phyloP scores from a whole-genome alignment of 352 stramenopile genomes.

The Lagenidium sp. region DNA sequence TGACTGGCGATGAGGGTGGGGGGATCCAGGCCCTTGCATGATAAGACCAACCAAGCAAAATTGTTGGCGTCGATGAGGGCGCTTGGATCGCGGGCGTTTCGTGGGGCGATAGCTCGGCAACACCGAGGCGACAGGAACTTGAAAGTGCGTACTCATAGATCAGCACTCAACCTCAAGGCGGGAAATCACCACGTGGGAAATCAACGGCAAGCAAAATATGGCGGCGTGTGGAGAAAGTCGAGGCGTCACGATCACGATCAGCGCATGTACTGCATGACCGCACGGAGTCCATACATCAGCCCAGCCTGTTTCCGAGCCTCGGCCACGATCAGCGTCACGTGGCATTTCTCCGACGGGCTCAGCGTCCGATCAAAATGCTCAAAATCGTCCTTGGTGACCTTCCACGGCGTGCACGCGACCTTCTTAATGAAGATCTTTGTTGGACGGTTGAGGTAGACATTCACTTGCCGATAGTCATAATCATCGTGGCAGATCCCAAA shows the following conservation, averaged over 20 bases:
- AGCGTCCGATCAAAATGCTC: constrained; percentile 78
- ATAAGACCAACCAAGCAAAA: too few relatives aligned
- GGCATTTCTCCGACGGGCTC: constrained; percentile 75
- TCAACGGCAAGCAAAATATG: not conserved
- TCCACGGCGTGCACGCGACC: constrained; percentile 78
- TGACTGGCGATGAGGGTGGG: too few relatives aligned
- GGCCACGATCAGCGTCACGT: constrained; percentile 73
- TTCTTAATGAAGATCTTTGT: constrained; percentile 87
- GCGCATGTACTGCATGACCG: constrained; percentile 84
- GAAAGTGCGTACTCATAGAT: too few relatives aligned
- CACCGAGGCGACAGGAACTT: too few relatives aligned
- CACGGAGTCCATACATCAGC: constrained; percentile 80
- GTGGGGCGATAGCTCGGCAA: too few relatives aligned
- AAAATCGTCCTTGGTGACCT: constrained; percentile 71
- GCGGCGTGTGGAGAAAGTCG: too few relatives aligned
- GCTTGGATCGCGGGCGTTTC: too few relatives aligned
- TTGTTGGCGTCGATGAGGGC: too few relatives aligned
- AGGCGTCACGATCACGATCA: constrained; percentile 29
- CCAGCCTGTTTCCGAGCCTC: constrained; percentile 82
- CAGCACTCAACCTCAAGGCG: too few relatives aligned
- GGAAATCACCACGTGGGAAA: too few relatives aligned
- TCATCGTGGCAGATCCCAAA: constrained; percentile 86
- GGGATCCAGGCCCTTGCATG: too few relatives aligned
- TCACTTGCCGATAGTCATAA: constrained; percentile 83
- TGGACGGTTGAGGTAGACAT: constrained; percentile 70